Base-by-base conservation (phyloP, 2,329 filamentous ascomycete species). In the Neurospora sp. region DNA sequence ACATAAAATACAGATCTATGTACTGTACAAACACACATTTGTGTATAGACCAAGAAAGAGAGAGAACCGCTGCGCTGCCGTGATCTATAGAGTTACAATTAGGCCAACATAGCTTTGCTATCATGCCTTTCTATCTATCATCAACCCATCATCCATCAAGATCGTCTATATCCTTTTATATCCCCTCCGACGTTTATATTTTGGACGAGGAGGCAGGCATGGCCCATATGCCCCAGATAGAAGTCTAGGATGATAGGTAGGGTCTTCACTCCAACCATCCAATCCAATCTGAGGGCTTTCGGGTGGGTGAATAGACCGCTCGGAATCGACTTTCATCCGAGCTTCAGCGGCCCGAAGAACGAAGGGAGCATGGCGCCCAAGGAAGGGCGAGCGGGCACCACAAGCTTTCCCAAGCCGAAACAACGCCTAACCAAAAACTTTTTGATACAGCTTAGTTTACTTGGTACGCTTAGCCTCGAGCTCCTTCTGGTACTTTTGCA, bases 401-500 rank as follows among this genome's bases (percentile, higher is more conserved):
- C 11, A 52, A 28, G 43, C 19, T 28, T 52, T 43, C 28, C 15
- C 28, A 36, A 66, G 23, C 23, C 3, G 11, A 33, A 66, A 15
- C n/a, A 23, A 17, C 23, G 33, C 15, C 28, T 33, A 66, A 10
- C 62, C 62, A 66, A 33, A 33, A 65, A 15, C 38, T 39, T 23
- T 23, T 23, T 15, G 3, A 11, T 66, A 23, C 41, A 46, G 41
- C 8, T 46, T 36, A 1, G 37, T 72, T 79, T 84, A 86, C 75
- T 87, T 87, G 36, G 81, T 84, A 71, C 85, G 79, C 82, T 87
- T 88, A 33, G 82, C 83, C 70, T 87, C 85, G 12, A 87, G 80
- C 79, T 88, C 86, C 74, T 86, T 85, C 78, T 87, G 77, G 78
- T 88, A 83, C 79, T 87, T 87, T 75, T 85, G 85, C 43, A 88